These are phyloP conservation scores for Pseudogymnoascus sp. DNA, from an alignment of 2,329 filamentous ascomycete genomes.

Conservation along the genomic window DNA sequence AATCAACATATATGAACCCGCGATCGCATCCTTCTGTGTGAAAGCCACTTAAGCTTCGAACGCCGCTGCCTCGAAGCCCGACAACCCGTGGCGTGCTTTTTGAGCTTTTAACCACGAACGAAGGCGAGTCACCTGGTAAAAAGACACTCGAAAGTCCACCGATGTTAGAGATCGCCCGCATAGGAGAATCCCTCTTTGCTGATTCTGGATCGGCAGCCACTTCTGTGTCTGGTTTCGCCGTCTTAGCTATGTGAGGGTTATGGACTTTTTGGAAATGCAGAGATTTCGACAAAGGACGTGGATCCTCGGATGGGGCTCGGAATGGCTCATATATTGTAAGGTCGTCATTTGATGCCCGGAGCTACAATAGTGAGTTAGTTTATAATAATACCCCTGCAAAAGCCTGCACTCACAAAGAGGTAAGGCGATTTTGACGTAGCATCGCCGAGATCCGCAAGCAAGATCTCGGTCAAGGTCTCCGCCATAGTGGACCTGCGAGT, in stretches of 20 bases:
- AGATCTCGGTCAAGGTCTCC: constrained; percentile 68
- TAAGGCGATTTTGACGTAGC: constrained; percentile 62
- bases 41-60: constrained; percentile 67
- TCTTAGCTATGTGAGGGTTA: constrained; percentile 59
- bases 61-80: constrained; percentile 59
- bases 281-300: constrained; percentile 29
- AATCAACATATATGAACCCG: constrained; percentile 78
- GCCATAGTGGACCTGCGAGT: constrained; percentile 63
- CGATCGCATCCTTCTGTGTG: constrained; percentile 69
- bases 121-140: constrained; percentile 69
- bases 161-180: constrained; percentile 49
- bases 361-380: constrained; percentile 35
- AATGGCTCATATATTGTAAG: constrained; percentile 82
- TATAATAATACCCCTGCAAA: neutral
- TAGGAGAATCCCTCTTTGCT: constrained; percentile 33
- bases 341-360: constrained; percentile 74
- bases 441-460: constrained; percentile 82
- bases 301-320: constrained; percentile 33
- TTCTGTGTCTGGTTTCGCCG: constrained; percentile 38
- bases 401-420: constrained; percentile 57
- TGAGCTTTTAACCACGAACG: constrained; percentile 74
- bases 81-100: constrained; percentile 69
- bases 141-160: constrained; percentile 76
- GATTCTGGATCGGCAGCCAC: constrained; percentile 43
- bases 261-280: constrained; percentile 70